Conservation (phyloP, 257 asterid species). For the Ophiorrhiza pumila region DNA sequence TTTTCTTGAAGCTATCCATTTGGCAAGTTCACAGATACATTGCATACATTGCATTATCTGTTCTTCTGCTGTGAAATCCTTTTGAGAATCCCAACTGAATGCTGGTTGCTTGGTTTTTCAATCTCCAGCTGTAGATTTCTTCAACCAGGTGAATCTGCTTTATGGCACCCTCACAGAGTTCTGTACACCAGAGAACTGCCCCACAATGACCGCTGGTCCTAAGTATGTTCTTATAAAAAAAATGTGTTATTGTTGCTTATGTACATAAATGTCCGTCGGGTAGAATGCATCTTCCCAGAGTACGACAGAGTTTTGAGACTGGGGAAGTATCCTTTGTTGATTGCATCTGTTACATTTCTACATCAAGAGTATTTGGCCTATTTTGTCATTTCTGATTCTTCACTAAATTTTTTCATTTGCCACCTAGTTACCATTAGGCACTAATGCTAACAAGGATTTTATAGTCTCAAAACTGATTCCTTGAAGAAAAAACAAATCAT, state of each 20-base stretch:
- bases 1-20: not conserved
- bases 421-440: not conserved
- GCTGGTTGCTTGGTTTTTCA: constrained; percentile 25
- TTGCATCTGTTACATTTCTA: not conserved
- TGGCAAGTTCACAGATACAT: not conserved
- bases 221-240: constrained; percentile 50
- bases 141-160: constrained; percentile 94
- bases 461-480: not conserved
- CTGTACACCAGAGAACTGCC: constrained; percentile 90
- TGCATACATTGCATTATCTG: not conserved
- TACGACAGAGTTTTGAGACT: not conserved
- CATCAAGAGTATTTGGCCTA: not conserved
- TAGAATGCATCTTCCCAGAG: not conserved
- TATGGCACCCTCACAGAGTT: constrained; percentile 93
- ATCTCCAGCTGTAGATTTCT: constrained; percentile 88
- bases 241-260: not conserved
- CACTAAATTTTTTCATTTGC: not conserved
- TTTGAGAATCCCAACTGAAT: constrained; percentile 30
- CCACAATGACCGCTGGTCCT: constrained; percentile 96
- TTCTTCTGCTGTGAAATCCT: constrained; percentile 4
- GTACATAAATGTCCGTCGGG: not conserved
- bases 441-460: not conserved
- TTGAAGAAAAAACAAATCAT: not conserved
- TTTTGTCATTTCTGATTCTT: not conserved
- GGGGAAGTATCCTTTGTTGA: not conserved